Evolutionary conservation across 176 grass and related monocot genomes (phyloP), one percentile per base, ranked within the genome.

Genomic region (Aegilops tauschii): DNA sequence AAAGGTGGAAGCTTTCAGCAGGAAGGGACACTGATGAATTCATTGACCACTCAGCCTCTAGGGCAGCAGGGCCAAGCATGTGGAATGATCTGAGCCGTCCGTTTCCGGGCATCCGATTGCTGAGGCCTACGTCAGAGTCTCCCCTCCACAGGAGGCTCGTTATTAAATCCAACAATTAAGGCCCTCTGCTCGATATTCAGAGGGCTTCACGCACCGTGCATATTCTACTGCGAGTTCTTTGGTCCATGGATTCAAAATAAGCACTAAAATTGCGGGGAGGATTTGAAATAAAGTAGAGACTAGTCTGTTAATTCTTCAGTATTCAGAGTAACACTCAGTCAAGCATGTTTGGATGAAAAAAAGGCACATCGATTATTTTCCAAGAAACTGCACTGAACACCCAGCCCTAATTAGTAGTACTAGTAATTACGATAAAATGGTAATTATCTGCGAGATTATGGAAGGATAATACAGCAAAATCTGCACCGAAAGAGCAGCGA

Each of bases 261-360:
- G 44, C 17, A 74, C 45, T 47, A 69, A 8, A 49, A 14, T 8
- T 29, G 40, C 12, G 40, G 25, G 2, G 42, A 49, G 20, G 74
- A 67, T 80, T 84, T 20, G 35, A 84, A 90, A 65, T 74, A 67
- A 83, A 79, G 6, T 45, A 71, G 35, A 12, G 30, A 84, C 28
- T 77, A 61, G 21, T 14, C 27, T 37, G 34, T 2, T 30, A 29
- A 37, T 9, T 80, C 61, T 47, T 63, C 36, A 32, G 72, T 16
- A 28, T 28, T 42, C 42, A 79, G 34, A 73, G 34, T 66, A 29
- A 66, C 74, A 66, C 27, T 58, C 25, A 23, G 36, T 17, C 68
- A 68, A 84, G 67, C 70, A 56, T 12, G 21, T 31, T 31, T 32
- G 45, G 69, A 61, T 29, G 74, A 34, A 73, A 87, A 34, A 73